Evolutionary conservation across 805 yeast genomes (phyloP).

Genomic region (Komagataella pastoris): DNA sequence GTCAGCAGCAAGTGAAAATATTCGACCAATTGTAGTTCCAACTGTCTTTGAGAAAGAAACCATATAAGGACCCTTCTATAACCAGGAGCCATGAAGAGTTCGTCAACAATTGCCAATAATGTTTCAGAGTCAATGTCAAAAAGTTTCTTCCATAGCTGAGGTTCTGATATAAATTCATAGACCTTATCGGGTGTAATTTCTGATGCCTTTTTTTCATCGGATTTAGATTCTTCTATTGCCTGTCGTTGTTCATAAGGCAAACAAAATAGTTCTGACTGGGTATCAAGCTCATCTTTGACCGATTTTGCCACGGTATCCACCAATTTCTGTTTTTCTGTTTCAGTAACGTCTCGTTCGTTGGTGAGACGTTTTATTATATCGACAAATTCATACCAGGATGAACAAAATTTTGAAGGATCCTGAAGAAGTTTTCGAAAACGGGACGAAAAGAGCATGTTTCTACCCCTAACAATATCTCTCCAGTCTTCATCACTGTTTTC

Average conservation of each 20-base stretch:
- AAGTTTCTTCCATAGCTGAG: slow-evolving; percentile 35
- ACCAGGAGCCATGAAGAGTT: slow-evolving; percentile 57
- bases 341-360: slow-evolving; percentile 12
- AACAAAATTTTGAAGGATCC: slow-evolving; percentile 9
- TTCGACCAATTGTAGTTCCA: slow-evolving; percentile 41
- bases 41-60: slow-evolving; percentile 50
- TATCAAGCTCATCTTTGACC: slow-evolving; percentile 28
- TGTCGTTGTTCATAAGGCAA: slow-evolving; percentile 12
- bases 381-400: slow-evolving; percentile 8
- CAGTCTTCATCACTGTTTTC: slow-evolving; percentile 30
- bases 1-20: slow-evolving; percentile 49
- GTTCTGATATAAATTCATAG: slow-evolving; percentile 29
- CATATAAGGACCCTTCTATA: slow-evolving; percentile 51
- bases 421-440: slow-evolving; percentile 12
- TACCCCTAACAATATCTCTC: slow-evolving; percentile 58
- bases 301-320: slow-evolving; percentile 40
- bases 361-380: slow-evolving; percentile 15
- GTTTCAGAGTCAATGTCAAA: slow-evolving; percentile 36
- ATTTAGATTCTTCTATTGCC: slow-evolving; percentile 10
- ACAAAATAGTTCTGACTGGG: slow-evolving; percentile 9
- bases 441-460: slow-evolving; percentile 25
- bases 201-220: slow-evolving; percentile 10
- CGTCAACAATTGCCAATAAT: slow-evolving; percentile 48
- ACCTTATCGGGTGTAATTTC: slow-evolving; percentile 32
- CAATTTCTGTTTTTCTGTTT: slow-evolving; percentile 22